Evolutionary conservation across 2,329 filamentous ascomycete genomes (phyloP), one percentile per base, ranked within the genome.

Genomic region (Fusarium anguioides): DNA sequence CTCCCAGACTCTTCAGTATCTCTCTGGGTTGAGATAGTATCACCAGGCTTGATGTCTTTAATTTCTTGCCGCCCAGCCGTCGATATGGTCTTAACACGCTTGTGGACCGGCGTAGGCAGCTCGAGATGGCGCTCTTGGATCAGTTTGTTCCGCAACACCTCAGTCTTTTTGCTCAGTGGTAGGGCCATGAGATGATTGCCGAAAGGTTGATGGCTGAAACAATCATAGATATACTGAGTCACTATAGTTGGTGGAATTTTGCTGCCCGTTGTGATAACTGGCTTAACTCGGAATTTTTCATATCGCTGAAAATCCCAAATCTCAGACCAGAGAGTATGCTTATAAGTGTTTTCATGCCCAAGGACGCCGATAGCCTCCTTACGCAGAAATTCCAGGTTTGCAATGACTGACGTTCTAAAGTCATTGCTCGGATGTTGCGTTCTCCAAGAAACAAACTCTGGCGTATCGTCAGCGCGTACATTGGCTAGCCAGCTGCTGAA

Each of bases 131-230:
- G 68, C 12, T 72, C 61, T 8, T 58, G 46, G 1, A 78, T 73
- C 4, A 81, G 65, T 6, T 65, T 41, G 9, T 67, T 66, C 23
- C 75, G 77, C 3, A 78, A 72, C 4, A 42, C 50, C n/a, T 76
- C 58, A 0, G 78, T 70, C 5, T 66, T 36, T 6, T 58, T 29
- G 36, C 72, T 75, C 3, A 77, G 68, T 1, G 78, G 64, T 1
- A 79, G 68, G 1, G 68, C 60, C 51, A 82, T 77, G 8, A 93
- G 78, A 4, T 84, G 78, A 4, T 80, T 74, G 1, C 81, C 86
- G 69, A 89, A 91, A 6, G 84, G 84, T 74, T 93, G 83, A 20
- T 89, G 78, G 5, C 81, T 79, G 65, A 96, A 96, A 53, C 86
- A 86, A 5, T 86, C 72, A 60, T 87, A 84, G 0, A 91, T 85